Conservation (phyloP, 441 rosid genomes). For the Syzygium syzygioides region DNA sequence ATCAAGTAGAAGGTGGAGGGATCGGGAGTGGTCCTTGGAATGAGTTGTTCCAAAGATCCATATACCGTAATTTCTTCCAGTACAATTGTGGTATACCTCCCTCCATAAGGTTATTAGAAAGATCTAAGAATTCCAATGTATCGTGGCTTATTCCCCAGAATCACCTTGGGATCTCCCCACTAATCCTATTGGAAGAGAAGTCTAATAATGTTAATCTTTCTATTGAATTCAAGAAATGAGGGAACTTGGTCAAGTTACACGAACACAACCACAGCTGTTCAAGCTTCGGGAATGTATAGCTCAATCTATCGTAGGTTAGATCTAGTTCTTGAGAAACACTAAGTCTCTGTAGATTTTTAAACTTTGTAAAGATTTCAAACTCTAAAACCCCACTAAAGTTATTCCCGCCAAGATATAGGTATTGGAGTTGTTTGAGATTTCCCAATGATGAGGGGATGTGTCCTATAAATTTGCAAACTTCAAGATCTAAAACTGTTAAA, state of each 20-base stretch:
- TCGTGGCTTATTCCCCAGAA: background rate
- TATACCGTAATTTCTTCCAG: background rate
- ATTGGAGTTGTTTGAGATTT: background rate
- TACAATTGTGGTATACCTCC: background rate
- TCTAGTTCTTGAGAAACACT: background rate
- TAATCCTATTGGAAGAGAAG: background rate
- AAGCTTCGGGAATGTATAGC: background rate
- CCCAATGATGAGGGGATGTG: background rate
- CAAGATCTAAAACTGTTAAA: background rate
- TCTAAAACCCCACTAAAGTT: background rate
- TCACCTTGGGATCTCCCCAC: background rate
- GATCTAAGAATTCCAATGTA: fast-evolving
- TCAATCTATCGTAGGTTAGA: background rate
- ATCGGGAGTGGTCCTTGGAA: background rate
- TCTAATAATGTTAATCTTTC: fast-evolving
- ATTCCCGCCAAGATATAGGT: fast-evolving
- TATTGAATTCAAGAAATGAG: background rate
- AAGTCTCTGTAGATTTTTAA: background rate
- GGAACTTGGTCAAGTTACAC: background rate
- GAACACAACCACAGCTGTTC: fast-evolving
- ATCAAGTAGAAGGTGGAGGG: fast-evolving
- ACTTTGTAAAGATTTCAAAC: background rate
- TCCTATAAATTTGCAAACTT: fast-evolving
- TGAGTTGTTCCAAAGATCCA: fast-evolving
- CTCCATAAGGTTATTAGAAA: background rate